These are phyloP conservation scores for Neoscytalidium dimidiatum DNA, from an alignment of 2,329 filamentous ascomycete genomes.

Conservation along the genomic window DNA sequence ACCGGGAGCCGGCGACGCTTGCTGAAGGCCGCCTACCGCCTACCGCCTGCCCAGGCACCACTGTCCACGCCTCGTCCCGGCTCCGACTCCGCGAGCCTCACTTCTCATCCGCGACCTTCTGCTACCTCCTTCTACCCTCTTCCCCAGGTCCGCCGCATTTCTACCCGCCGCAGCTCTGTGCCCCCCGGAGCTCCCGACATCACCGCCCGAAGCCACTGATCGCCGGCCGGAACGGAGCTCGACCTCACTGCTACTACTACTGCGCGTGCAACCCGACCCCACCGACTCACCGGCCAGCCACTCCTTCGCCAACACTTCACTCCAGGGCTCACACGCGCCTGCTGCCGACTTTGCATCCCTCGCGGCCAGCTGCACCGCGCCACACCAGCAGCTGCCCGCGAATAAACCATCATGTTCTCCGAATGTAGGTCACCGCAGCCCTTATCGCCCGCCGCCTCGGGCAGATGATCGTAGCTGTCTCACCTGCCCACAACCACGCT, in stretches of 20 bases:
- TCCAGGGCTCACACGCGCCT: slow-evolving; percentile 4
- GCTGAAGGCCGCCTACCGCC: slow-evolving; percentile 3
- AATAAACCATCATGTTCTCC: slow-evolving; percentile 67
- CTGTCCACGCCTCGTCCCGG: slow-evolving; percentile 6
- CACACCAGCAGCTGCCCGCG: slow-evolving; percentile 11
- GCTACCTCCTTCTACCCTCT: background rate
- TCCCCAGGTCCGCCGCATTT: background rate
- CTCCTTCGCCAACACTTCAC: background rate
- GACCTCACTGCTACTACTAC: background rate
- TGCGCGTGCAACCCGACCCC: background rate
- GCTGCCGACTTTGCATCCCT: background rate
- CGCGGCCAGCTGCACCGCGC: slow-evolving; percentile 16
- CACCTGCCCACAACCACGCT: slow-evolving; percentile 25
- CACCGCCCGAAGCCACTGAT: slow-evolving; percentile 1
- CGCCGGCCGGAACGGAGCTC: slow-evolving; percentile 4
- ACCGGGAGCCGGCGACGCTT: background rate
- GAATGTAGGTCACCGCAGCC: slow-evolving; percentile 69
- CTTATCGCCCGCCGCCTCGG: slow-evolving; percentile 38
- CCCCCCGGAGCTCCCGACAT: background rate
- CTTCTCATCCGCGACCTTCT: background rate
- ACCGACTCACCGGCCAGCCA: slow-evolving; percentile 11
- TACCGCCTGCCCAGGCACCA: background rate
- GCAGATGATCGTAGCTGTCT: slow-evolving; percentile 31
- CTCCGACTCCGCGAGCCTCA: slow-evolving; percentile 14
- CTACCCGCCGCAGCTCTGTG: background rate